Base-by-base conservation (phyloP, 2,329 filamentous ascomycete species). In the Pseudogymnoascus sp. region DNA sequence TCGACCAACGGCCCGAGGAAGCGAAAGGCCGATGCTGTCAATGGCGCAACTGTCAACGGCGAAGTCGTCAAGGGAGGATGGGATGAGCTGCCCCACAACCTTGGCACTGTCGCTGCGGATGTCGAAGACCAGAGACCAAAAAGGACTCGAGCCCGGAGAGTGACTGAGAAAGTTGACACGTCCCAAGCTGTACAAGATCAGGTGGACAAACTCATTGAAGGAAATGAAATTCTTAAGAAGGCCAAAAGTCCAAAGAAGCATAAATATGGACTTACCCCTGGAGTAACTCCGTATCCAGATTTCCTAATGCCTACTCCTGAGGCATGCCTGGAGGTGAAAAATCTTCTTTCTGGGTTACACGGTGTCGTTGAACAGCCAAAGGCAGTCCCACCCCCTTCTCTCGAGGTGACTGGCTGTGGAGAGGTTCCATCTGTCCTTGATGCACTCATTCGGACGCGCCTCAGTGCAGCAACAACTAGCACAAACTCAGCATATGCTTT, bases 251-350 rank as follows among this genome's bases (percentile, higher is more conserved):
- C 56, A 16, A 74, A 75, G 60, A 70, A 69, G 5, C 77, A 80
- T 61, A 76, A 75, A 2, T 85, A 85, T 63, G 79, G 81, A 11
- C 70, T 86, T 28, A 84, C 78, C 1, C 82, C 82, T 25, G 82
- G 83, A 23, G 69, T 71, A 61, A 82, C 85, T 0, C 91, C 90
- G 0, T 96, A 88, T 67, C 89, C 89, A 0, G 79, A 87, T 63
- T 88, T 84, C 73, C 69, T 74, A 2, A 82, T 80, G 63, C 91
- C 91, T 0, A 91, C 87, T 0, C 70, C 79, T 0, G 83, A 86
- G 60, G 85, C 90, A 68, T 93, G 90, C 71, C 80, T 87, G 66
- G 81, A 88, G 69, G 88, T 93, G 4, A 83, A 86, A 63, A 76
- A 78, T 0, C 77, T 93, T 1, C 81, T 96, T 0, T 82, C 85